phyloP scores from a whole-genome alignment of 306 rosid species.

The Luffa acutangula region DNA sequence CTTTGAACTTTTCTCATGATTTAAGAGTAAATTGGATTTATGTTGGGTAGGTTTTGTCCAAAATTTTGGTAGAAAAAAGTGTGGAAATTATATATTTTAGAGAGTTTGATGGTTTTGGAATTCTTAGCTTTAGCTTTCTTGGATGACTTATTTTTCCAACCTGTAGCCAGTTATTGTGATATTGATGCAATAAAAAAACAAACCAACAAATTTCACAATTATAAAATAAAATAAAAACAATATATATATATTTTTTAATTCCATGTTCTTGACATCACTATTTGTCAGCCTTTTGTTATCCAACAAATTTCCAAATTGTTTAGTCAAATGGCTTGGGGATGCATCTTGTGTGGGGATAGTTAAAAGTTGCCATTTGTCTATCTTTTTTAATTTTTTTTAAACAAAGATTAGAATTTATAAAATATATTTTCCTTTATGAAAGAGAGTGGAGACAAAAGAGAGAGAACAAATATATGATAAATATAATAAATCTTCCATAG shows the following conservation, averaged over 20 bases:
- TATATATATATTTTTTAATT: neutral
- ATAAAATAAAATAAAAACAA: neutral
- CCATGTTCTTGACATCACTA: neutral
- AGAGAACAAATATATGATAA: neutral
- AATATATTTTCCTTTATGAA: no score
- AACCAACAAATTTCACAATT: neutral
- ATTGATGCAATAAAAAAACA: neutral
- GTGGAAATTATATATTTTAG: neutral
- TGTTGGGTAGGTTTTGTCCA: neutral
- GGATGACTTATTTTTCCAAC: neutral
- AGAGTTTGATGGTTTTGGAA: neutral
- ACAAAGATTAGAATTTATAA: no score
- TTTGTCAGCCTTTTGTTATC: neutral
- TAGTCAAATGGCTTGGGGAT: neutral
- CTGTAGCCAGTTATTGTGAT: neutral
- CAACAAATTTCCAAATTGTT: neutral
- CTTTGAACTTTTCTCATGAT: no score
- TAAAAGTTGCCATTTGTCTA: neutral
- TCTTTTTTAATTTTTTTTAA: no score
- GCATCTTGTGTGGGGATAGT: neutral
- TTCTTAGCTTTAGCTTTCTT: neutral
- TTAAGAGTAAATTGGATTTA: neutral
- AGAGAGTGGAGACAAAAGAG: neutral
- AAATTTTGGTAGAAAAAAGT: neutral
- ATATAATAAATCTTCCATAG: no score